Evolutionary conservation across 2,329 filamentous ascomycete species (phyloP), one percentile per base, ranked within the genome.

Genomic region (Coniochaeta prunicola): DNA sequence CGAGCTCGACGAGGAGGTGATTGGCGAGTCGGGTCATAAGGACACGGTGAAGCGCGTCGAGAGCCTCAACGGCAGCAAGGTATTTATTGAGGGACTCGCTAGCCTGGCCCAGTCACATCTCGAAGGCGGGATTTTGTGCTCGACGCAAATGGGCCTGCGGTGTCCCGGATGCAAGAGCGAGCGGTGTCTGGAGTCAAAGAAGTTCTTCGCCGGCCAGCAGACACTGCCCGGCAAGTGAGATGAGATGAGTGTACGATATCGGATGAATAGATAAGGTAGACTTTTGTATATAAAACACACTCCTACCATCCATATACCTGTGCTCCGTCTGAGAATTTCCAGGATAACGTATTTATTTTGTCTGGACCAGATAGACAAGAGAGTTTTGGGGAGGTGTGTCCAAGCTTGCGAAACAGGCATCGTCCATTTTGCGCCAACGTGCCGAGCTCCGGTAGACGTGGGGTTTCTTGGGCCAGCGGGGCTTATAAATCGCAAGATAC

Each of bases 131-230:
- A 66, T 77, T 10, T 70, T 77, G 10, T 93, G 90, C 71, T 96
- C 90, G 31, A 78, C 79, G 59, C 94, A 97, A 76, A 92, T 99
- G 90, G 86, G 85, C 9, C 76, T 99, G 65, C 86, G 94, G 66
- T 99, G 94, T 76, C 94, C 96, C 1, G 92, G 90, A 6, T 99
- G 94, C 76, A 92, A 85, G 74, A 97, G 90, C 70, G 91, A 96
- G 68, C 84, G 88, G 66, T 99, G 94, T 74, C 74, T 87, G 58
- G 91, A 92, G 74, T 87, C 86, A 57, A 89, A 89, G 73, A 83
- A 81, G 66, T 88, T 87, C 71, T 88, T 87, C 69, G 80, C 80
- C 10, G 63, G 63, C 1, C 69, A 71, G 59, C 61, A 64, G 54
- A 28, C 63, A 4, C 33, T 56, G 24, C 57, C 59, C 28, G 57